Conservation (phyloP, 163 green algal genomes). For the Scenedesmus sp. region DNA sequence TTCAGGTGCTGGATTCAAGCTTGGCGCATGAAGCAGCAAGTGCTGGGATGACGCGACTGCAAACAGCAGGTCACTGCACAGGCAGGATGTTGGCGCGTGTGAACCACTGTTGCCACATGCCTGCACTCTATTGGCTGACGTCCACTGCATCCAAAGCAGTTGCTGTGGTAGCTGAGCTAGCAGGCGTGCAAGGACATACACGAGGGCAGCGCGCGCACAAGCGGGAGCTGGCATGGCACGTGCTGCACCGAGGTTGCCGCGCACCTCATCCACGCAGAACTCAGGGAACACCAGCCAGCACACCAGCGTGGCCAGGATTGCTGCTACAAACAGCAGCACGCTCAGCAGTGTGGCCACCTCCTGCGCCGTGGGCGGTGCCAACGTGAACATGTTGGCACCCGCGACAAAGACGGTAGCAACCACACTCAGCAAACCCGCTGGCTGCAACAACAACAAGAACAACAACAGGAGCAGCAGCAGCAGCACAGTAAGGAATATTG, state of each 20-base stretch:
- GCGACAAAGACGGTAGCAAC: not conserved
- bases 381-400: not conserved
- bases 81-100: no score
- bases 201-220: no score
- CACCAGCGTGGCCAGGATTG: conserved; percentile 4
- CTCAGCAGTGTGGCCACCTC: not conserved
- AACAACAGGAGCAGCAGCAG: not conserved
- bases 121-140: no score
- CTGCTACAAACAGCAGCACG: conserved; percentile 6
- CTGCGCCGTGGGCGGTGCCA: not conserved
- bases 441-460: not conserved
- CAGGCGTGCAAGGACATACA: no score
- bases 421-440: conserved; percentile 6
- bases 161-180: no score
- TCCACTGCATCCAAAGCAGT: no score
- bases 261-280: conserved; percentile 41
- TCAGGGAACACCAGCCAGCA: conserved; percentile 37
- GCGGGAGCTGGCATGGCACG: not conserved
- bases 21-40: no score
- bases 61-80: no score
- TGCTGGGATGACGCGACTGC: not conserved
- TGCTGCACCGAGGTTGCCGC: not conserved
- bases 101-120: no score
- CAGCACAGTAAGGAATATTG: not conserved
- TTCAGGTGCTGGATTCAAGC: no score